Conservation (phyloP, 495 filamentous ascomycete genomes). For the Penicillium argentinense region DNA sequence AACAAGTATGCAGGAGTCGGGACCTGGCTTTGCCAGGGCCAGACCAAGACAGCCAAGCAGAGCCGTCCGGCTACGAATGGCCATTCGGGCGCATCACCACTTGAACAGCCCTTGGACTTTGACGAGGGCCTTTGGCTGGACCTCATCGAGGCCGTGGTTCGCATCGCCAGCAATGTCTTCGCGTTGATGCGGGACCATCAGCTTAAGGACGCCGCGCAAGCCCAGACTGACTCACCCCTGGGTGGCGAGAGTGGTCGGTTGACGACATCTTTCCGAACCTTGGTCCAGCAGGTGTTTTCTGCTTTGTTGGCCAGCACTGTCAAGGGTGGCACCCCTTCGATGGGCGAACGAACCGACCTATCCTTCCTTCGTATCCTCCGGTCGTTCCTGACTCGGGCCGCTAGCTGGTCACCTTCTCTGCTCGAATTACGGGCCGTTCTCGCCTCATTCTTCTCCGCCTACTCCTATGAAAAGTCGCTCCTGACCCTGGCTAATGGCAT, state of each 20-base stretch:
- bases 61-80: slow-evolving; percentile 37
- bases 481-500: slow-evolving; percentile 81
- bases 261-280: slow-evolving; percentile 62
- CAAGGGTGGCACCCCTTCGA: slow-evolving; percentile 30
- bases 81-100: slow-evolving; percentile 31
- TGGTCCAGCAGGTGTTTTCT: slow-evolving; percentile 90
- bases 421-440: slow-evolving; percentile 84
- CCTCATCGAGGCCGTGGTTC: slow-evolving; percentile 80
- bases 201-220: slow-evolving; percentile 12
- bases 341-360: slow-evolving; percentile 53
- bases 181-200: slow-evolving; percentile 32
- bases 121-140: slow-evolving; percentile 91
- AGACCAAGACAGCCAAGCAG: slow-evolving; percentile 64
- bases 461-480: slow-evolving; percentile 88
- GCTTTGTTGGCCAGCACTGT: slow-evolving; percentile 73
- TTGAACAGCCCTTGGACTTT: slow-evolving; percentile 63
- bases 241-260: slow-evolving; percentile 43
- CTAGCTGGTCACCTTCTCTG: slow-evolving; percentile 77
- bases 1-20: slow-evolving; percentile 89
- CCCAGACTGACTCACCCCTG: slow-evolving; percentile 5
- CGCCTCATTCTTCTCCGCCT: slow-evolving; percentile 87
- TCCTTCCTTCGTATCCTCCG: slow-evolving; percentile 89
- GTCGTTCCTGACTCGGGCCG: slow-evolving; percentile 83
- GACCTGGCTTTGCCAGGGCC: slow-evolving; percentile 92
- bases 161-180: slow-evolving; percentile 67